These are phyloP conservation scores for Gossypium lobatum DNA, from an alignment of 441 rosid genomes.

Conservation along the genomic window DNA sequence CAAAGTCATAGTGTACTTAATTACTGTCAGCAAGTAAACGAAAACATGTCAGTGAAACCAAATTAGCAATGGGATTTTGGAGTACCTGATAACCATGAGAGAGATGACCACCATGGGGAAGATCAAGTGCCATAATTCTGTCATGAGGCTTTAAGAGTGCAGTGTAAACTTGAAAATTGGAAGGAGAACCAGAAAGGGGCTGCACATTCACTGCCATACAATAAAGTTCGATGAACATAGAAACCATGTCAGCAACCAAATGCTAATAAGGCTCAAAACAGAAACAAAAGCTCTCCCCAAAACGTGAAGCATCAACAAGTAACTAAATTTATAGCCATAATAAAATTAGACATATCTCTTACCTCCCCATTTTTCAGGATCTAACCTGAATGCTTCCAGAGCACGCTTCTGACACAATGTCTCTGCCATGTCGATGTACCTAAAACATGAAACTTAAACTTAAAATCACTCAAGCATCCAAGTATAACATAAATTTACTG, in stretches of 20 bases:
- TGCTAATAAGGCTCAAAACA: background rate
- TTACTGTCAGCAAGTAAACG: background rate
- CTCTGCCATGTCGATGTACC: slow-evolving; percentile 94
- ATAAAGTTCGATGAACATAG: slow-evolving; percentile 7
- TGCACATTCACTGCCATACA: slow-evolving; percentile 86
- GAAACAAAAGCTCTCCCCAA: background rate
- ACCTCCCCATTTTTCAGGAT: slow-evolving; percentile 98
- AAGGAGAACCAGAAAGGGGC: slow-evolving; percentile 92
- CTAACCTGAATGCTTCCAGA: slow-evolving; percentile 77
- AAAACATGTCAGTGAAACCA: slow-evolving; percentile 15
- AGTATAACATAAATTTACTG: background rate
- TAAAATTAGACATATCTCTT: slow-evolving; percentile 1
- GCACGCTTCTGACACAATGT: slow-evolving; percentile 86
- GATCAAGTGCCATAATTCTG: slow-evolving; percentile 98
- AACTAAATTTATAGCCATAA: background rate
- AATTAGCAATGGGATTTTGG: slow-evolving; percentile 17
- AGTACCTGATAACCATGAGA: slow-evolving; percentile 98
- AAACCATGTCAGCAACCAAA: background rate
- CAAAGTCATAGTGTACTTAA: background rate
- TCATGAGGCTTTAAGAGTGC: slow-evolving; percentile 93
- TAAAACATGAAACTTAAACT: slow-evolving; percentile 27
- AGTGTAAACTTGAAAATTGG: slow-evolving; percentile 94
- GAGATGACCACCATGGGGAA: slow-evolving; percentile 99
- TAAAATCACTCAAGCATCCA: slow-evolving; percentile 10
- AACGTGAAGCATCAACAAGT: background rate